Percentiles rank a stretch among this genome's conserved stretches.
These are phyloP conservation scores for Ophiosphaerella narmari DNA, from an alignment of 2,329 filamentous ascomycete genomes.

Conservation along the genomic window DNA sequence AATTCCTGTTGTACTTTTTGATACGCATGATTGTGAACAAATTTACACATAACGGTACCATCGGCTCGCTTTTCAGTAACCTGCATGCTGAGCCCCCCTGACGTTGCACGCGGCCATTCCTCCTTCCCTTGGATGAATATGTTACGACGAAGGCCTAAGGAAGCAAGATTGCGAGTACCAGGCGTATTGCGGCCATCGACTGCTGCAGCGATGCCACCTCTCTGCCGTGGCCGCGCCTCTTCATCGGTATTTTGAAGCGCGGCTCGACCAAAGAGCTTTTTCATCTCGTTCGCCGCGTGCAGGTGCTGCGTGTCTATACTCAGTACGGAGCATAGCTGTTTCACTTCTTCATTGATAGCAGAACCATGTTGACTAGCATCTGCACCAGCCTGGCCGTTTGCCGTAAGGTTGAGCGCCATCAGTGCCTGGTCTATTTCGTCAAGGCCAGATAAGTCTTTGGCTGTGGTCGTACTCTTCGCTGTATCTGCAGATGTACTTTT, in stretches of 20 bases:
- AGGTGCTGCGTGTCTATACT: conserved; percentile 72
- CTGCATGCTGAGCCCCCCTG: conserved; percentile 84
- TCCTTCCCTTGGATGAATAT: conserved; percentile 86
- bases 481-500: conserved; percentile 38
- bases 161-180: conserved; percentile 65
- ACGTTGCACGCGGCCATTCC: conserved; percentile 79
- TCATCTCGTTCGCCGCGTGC: conserved; percentile 91
- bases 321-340: conserved; percentile 60
- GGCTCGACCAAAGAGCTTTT: conserved; percentile 69
- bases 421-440: conserved; percentile 72
- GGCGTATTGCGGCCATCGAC: conserved; percentile 61
- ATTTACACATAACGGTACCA: conserved; percentile 74
- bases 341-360: conserved; percentile 45
- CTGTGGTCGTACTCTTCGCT: conserved; percentile 16
- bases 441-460: conserved; percentile 42
- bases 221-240: conserved; percentile 53
- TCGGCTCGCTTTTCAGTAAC: conserved; percentile 60
- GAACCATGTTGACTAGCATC: conserved; percentile 21
- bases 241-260: conserved; percentile 63
- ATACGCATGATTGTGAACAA: conserved; percentile 76
- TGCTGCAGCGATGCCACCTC: conserved; percentile 64
- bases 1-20: conserved; percentile 76
- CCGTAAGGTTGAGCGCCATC: conserved; percentile 57
- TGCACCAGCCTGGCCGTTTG: conserved; percentile 20
- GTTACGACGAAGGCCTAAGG: conserved; percentile 75